Evolutionary conservation across 805 yeast species (phyloP), one percentile per base, ranked within the genome.

Genomic region (Wickerhamomyces canadensis): DNA sequence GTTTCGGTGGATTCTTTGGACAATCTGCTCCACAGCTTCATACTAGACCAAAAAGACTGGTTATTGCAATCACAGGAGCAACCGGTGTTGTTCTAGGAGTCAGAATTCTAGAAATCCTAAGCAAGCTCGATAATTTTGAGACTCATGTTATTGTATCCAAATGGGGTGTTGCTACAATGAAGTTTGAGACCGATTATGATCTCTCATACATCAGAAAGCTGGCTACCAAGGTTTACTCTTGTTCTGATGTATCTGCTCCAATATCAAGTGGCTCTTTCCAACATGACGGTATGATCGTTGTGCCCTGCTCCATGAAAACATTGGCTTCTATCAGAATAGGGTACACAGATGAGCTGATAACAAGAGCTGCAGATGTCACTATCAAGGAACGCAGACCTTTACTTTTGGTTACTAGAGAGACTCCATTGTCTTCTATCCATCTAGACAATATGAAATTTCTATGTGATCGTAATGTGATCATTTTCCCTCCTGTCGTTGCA

Each of bases 251-350:
- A n/a, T 41, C 49, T 12, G 58, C 59, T 3, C 50, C 57, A 10
- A 52, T 55, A 9, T 53, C 59, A 4, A 45, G 52, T 14, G 59
- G 59, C 4, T 53, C 58, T 5, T 54, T 54, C 26, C 54, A 47
- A 19, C 57, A 52, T 29, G 60, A 55, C 32, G 60, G 60, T 6
- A 55, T 55, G 59, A 54, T 55, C 19, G 54, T 55, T 12, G 57
- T 48, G 6, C 60, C 60, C 3, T 55, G 59, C 34, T 51, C 58
- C 5, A 53, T 54, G 60, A 55, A 55, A 32, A 43, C 60, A 7
- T 42, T 55, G 27, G 50, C 58, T 11, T 52, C 56, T 2, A 54
- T 55, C 21, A 46, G 55, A 26, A 48, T 47, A 17, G 59, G 60
- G 5, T 54, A 41, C 31, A 54, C 58, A 5, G 58, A 54, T 18